Evolutionary conservation across 306 rosid species (phyloP).

Genomic region (Arachis hypogaea): DNA sequence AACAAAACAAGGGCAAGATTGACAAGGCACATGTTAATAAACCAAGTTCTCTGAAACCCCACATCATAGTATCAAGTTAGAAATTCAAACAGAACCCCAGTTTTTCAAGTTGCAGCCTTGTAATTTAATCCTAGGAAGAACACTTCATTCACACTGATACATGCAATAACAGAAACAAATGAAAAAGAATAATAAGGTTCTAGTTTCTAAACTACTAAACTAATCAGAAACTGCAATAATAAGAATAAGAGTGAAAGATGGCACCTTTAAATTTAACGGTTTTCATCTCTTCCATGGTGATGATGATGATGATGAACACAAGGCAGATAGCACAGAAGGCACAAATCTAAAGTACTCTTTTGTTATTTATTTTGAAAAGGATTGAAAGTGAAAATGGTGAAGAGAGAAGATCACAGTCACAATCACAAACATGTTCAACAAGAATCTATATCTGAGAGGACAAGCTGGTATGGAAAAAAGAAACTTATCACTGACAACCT

Average conservation of each 20-base stretch:
- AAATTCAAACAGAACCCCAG: not conserved
- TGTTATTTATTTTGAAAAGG: constrained; percentile 15
- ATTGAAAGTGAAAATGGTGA: constrained; percentile 23
- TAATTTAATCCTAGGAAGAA: constrained; percentile 2
- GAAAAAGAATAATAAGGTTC: constrained; percentile 19
- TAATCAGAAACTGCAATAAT: not conserved
- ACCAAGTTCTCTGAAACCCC: constrained; percentile 46
- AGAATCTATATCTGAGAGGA: constrained; percentile 38
- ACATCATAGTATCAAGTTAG: constrained; percentile 32
- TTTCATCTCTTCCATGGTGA: constrained; percentile 28
- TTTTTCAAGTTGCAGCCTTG: constrained; percentile 19
- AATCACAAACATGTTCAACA: constrained; percentile 30
- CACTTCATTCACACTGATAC: not conserved
- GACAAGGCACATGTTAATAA: constrained; percentile 50
- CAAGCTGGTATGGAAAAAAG: constrained; percentile 33
- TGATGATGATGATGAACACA: constrained; percentile 11
- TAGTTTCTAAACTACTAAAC: constrained; percentile 27
- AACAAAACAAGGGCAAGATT: constrained; percentile 50
- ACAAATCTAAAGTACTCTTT: constrained; percentile 28
- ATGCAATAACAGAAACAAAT: constrained; percentile 1
- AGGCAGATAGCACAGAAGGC: constrained; percentile 8
- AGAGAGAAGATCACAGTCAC: constrained; percentile 24
- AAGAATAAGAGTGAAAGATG: constrained; percentile 29
- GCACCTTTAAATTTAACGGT: constrained; percentile 36
- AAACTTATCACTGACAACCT: constrained; percentile 42